phyloP scores from a whole-genome alignment of 1,139 yeast species.

The Suhomyces anneliseae region DNA sequence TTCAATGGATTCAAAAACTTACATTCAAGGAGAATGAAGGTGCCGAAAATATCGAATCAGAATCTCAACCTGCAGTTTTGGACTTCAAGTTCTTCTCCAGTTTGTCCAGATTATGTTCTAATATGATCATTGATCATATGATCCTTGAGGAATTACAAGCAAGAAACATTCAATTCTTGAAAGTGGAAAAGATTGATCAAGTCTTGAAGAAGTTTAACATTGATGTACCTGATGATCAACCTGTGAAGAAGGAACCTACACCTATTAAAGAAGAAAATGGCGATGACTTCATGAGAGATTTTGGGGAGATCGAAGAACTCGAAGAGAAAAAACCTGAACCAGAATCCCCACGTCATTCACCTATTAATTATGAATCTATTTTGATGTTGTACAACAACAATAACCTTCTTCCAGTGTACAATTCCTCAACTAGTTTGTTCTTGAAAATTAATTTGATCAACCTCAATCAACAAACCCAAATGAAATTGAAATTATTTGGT shows the following conservation, averaged over 20 bases:
- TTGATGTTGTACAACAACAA: slow-evolving; percentile 37
- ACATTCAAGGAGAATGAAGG: slow-evolving; percentile 15
- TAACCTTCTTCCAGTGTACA: slow-evolving; percentile 34
- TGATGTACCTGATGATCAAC: slow-evolving; percentile 1
- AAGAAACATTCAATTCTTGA: slow-evolving; percentile 39
- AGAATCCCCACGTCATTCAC: background rate
- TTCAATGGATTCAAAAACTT: slow-evolving; percentile 48
- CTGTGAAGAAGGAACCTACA: background rate
- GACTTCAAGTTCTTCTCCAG: slow-evolving; percentile 51
- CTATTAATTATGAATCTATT: slow-evolving; percentile 27
- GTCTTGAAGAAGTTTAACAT: slow-evolving; percentile 10
- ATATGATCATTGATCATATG: slow-evolving; percentile 62
- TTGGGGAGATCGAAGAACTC: background rate
- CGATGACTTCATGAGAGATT: background rate
- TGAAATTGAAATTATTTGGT: slow-evolving; percentile 33
- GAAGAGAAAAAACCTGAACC: background rate
- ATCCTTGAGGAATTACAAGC: slow-evolving; percentile 57
- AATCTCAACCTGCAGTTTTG: slow-evolving; percentile 21
- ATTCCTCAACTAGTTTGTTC: slow-evolving; percentile 39
- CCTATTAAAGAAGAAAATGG: background rate
- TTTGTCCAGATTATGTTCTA: slow-evolving; percentile 54
- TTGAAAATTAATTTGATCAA: slow-evolving; percentile 31
- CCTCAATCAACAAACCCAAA: slow-evolving; percentile 22
- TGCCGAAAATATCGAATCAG: slow-evolving; percentile 14
- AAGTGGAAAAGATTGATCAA: slow-evolving; percentile 17